Percentiles rank a stretch among this genome's conserved stretches.
Evolutionary conservation across 768 basidiomycete species (phyloP).

Genomic region (Hortiboletus flavorubellus): DNA sequence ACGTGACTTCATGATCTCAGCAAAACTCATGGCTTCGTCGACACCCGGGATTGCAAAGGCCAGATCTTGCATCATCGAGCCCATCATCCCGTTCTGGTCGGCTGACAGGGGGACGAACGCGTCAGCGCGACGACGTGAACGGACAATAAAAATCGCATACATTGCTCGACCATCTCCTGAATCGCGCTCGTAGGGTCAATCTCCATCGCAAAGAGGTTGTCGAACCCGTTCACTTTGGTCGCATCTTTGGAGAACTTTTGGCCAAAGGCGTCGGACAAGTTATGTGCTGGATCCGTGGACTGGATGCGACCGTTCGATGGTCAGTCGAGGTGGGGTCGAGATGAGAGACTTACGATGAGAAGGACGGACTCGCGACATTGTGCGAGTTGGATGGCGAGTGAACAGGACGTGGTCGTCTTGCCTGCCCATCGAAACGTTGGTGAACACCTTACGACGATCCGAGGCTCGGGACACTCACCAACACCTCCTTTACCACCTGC

Average conservation of each 20-base stretch:
- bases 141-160: slow-evolving; percentile 39
- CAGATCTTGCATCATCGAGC: slow-evolving; percentile 99
- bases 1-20: slow-evolving; percentile 96
- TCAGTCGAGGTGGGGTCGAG: not conserved
- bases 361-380: slow-evolving; percentile 90
- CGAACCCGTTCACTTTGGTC: slow-evolving; percentile 95
- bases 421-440: slow-evolving; percentile 45
- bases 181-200: slow-evolving; percentile 98
- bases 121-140: not conserved
- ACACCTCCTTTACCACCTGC: slow-evolving; percentile 98
- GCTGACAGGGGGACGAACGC: slow-evolving; percentile 41
- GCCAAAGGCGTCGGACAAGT: slow-evolving; percentile 96
- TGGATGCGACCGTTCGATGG: slow-evolving; percentile 29
- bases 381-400: slow-evolving; percentile 94
- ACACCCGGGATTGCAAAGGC: slow-evolving; percentile 99
- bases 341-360: slow-evolving; percentile 68
- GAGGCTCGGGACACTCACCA: slow-evolving; percentile 48
- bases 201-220: slow-evolving; percentile 98
- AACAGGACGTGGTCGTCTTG: slow-evolving; percentile 98
- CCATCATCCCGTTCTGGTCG: slow-evolving; percentile 93
- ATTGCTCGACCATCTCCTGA: slow-evolving; percentile 98
- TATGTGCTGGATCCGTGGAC: slow-evolving; percentile 99
- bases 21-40: slow-evolving; percentile 99
- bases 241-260: slow-evolving; percentile 99
- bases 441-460: not conserved